phyloP scores from a whole-genome alignment of 2,329 filamentous ascomycete genomes.

The Scedosporium dehoogii region DNA sequence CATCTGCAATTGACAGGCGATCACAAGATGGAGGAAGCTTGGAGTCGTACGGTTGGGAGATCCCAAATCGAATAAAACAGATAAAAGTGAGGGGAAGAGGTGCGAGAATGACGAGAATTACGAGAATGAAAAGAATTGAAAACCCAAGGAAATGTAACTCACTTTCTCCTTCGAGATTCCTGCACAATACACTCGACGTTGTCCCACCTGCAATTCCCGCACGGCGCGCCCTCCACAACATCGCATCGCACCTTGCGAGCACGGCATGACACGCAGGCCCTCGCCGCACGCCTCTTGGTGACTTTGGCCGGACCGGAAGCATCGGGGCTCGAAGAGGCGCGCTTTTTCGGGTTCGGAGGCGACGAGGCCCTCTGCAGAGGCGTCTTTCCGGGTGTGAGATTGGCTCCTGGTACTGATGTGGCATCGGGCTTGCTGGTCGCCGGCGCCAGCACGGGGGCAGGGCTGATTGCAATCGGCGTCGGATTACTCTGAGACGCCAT shows the following conservation, averaged over 20 bases:
- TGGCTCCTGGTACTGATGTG: neutral
- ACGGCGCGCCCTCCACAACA: slow-evolving; percentile 79
- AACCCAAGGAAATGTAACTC: slow-evolving; percentile 28
- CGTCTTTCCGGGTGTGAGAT: neutral
- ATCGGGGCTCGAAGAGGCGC: slow-evolving; percentile 19
- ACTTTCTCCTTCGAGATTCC: slow-evolving; percentile 81
- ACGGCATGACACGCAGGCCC: slow-evolving; percentile 82
- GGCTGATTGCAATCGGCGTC: slow-evolving; percentile 1
- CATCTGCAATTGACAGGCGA: neutral
- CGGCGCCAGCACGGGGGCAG: slow-evolving; percentile 1
- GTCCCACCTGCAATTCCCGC: slow-evolving; percentile 77
- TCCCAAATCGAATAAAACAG: neutral
- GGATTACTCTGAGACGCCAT: slow-evolving; percentile 4
- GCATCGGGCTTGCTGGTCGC: slow-evolving; percentile 2
- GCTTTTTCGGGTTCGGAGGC: slow-evolving; percentile 15
- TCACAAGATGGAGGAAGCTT: neutral
- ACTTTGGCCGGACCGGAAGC: slow-evolving; percentile 32
- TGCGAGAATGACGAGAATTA: neutral
- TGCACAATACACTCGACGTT: slow-evolving; percentile 68
- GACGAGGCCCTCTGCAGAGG: neutral
- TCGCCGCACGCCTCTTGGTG: slow-evolving; percentile 75
- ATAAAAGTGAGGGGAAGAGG: neutral
- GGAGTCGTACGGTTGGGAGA: neutral
- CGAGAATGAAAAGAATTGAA: neutral
- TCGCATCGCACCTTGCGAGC: slow-evolving; percentile 89